phyloP scores from a whole-genome alignment of 805 yeast genomes.

The Cyberlindnera japonica region DNA sequence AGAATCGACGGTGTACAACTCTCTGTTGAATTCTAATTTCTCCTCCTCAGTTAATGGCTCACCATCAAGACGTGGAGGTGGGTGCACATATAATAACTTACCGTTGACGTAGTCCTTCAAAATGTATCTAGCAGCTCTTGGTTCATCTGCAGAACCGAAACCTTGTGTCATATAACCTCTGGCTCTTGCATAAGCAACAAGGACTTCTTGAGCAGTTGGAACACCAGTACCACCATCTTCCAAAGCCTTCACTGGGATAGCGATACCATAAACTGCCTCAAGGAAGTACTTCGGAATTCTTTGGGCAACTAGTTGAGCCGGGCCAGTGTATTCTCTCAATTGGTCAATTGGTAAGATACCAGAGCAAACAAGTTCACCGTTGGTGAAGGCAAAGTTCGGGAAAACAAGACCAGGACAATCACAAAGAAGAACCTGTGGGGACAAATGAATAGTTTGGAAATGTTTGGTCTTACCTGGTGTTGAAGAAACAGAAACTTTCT shows the following conservation, averaged over 20 bases:
- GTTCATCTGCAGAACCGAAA: conserved; percentile 94
- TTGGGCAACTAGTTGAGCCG: conserved; percentile 78
- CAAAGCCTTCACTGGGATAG: conserved; percentile 65
- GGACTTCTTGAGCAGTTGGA: conserved; percentile 85
- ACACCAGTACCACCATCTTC: conserved; percentile 89
- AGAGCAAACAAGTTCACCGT: conserved; percentile 94
- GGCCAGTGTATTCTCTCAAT: conserved; percentile 87
- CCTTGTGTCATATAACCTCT: conserved; percentile 98
- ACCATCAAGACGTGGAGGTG: conserved; percentile 69
- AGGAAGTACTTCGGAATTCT: conserved; percentile 84
- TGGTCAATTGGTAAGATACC: conserved; percentile 99
- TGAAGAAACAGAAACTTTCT: conserved; percentile 95
- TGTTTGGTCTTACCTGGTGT: conserved; percentile 99
- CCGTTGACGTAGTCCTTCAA: conserved; percentile 95
- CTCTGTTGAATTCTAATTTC: conserved; percentile 64
- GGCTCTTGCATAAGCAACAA: conserved; percentile 91
- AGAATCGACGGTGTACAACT: conserved; percentile 59
- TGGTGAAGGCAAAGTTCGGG: conserved; percentile 95
- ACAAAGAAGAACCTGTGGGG: conserved; percentile 81
- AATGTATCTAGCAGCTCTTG: conserved; percentile 88
- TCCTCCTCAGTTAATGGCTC: conserved; percentile 49
- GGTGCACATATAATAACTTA: conserved; percentile 75
- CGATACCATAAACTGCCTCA: conserved; percentile 93
- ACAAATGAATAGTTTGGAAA: conserved; percentile 89
- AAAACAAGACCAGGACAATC: conserved; percentile 99